Percentiles rank a stretch among this genome's conserved stretches.
phyloP scores from a whole-genome alignment of 2,329 filamentous ascomycete genomes.

The Neonectria ditissima region DNA sequence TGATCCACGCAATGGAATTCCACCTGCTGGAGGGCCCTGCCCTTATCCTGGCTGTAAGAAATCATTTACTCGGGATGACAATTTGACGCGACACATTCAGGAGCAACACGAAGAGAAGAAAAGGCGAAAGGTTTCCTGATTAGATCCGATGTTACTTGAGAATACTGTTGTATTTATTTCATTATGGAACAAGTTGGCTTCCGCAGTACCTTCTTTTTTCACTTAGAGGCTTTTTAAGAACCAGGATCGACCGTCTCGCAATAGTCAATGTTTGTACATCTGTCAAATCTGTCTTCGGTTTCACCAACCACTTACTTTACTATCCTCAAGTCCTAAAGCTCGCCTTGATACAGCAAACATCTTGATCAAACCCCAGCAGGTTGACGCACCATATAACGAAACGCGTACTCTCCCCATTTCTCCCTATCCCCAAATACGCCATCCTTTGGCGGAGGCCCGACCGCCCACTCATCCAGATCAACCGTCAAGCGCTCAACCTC shows the following conservation, averaged over 20 bases:
- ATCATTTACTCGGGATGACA: background rate
- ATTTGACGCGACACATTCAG: background rate
- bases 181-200: background rate
- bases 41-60: background rate
- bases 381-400: slow-evolving; percentile 46
- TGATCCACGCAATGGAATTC: background rate
- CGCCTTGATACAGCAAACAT: background rate
- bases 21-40: background rate
- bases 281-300: no score
- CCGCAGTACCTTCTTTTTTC: background rate
- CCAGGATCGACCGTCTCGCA: background rate
- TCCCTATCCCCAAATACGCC: slow-evolving; percentile 30
- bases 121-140: background rate
- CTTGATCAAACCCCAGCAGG: background rate
- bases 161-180: background rate
- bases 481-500: slow-evolving; percentile 45
- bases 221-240: background rate
- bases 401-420: slow-evolving; percentile 50
- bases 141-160: background rate
- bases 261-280: background rate
- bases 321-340: background rate
- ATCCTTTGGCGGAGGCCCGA: slow-evolving; percentile 39
- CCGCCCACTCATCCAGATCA: slow-evolving; percentile 49
- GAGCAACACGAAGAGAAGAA: background rate
- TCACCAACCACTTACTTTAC: no score